phyloP scores from a whole-genome alignment of 345 rosid species.

The Camelina sativa region DNA sequence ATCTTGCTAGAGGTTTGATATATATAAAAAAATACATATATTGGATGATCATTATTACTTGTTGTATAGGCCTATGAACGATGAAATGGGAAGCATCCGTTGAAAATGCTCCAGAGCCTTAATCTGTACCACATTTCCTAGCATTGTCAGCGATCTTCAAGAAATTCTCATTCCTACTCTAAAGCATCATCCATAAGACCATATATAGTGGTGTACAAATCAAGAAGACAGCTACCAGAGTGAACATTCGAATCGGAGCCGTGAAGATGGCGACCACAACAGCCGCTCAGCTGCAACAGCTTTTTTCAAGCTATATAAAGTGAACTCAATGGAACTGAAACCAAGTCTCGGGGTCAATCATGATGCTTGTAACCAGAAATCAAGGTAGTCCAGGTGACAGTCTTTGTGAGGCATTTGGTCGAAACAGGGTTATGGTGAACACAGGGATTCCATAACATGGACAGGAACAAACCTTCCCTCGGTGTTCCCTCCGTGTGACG shows the following conservation, averaged over 20 bases:
- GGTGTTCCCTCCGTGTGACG: conserved; percentile 42
- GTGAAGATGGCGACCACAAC: conserved; percentile 59
- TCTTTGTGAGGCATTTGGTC: conserved; percentile 55
- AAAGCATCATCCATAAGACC: conserved; percentile 14
- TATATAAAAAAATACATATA: neutral
- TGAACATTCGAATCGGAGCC: conserved; percentile 53
- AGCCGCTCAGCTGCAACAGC: conserved; percentile 46
- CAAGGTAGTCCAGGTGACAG: conserved; percentile 63
- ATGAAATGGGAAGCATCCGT: conserved; percentile 54
- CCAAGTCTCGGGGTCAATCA: conserved; percentile 47
- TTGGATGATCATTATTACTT: neutral
- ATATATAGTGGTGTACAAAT: conserved; percentile 52
- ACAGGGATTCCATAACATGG: conserved; percentile 45
- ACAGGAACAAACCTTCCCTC: conserved; percentile 52
- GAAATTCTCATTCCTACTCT: conserved; percentile 31
- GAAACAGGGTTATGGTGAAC: conserved; percentile 46
- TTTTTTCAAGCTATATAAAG: conserved; percentile 58
- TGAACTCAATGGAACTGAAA: conserved; percentile 53
- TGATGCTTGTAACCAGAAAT: conserved; percentile 67
- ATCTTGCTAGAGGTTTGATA: neutral
- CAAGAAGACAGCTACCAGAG: conserved; percentile 64
- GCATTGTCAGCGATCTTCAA: conserved; percentile 68
- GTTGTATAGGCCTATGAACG: neutral
- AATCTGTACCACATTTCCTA: conserved; percentile 54
- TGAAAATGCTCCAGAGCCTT: conserved; percentile 47